A percentile compares a stretch with the other conserved stretches of the same genome.
phyloP scores from a whole-genome alignment of 2,329 filamentous ascomycete species.

The Diaporthe sp. region DNA sequence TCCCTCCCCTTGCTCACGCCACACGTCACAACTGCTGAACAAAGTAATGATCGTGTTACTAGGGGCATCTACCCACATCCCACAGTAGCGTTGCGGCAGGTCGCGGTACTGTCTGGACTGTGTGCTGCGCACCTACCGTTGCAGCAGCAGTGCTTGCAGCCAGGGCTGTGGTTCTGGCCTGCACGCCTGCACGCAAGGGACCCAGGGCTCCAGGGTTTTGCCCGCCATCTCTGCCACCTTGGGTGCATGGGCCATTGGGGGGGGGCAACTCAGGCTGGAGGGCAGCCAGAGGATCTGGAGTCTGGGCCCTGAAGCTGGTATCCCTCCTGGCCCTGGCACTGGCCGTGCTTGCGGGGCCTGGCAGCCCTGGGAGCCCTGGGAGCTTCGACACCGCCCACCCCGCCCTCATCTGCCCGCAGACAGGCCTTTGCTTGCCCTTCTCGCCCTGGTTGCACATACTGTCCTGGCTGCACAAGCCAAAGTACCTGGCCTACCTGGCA shows the following conservation, averaged over 20 bases:
- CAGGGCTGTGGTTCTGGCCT: neutral
- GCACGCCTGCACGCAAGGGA: neutral
- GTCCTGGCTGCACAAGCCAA: neutral
- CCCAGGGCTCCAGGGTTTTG: slow-evolving; percentile 3
- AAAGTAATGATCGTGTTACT: slow-evolving; percentile 1
- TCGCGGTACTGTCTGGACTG: neutral
- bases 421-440: slow-evolving; percentile 21
- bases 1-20: slow-evolving; percentile 12
- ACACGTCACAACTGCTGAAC: slow-evolving; percentile 27
- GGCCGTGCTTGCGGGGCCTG: neutral
- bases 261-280: neutral
- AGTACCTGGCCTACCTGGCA: slow-evolving; percentile 1
- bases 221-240: neutral
- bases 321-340: neutral
- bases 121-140: slow-evolving; percentile 1
- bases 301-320: slow-evolving; percentile 16
- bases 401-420: slow-evolving; percentile 25
- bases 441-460: slow-evolving; percentile 5
- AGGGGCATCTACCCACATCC: neutral
- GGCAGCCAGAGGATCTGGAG: slow-evolving; percentile 1
- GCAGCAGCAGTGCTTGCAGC: slow-evolving; percentile 3
- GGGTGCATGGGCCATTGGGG: neutral
- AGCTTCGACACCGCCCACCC: slow-evolving; percentile 23
- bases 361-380: neutral
- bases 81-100: neutral